Percentiles rank a stretch among this genome's conserved stretches.
Conservation (phyloP, 2,329 filamentous ascomycete genomes). For the Ophiosphaerella narmari region DNA sequence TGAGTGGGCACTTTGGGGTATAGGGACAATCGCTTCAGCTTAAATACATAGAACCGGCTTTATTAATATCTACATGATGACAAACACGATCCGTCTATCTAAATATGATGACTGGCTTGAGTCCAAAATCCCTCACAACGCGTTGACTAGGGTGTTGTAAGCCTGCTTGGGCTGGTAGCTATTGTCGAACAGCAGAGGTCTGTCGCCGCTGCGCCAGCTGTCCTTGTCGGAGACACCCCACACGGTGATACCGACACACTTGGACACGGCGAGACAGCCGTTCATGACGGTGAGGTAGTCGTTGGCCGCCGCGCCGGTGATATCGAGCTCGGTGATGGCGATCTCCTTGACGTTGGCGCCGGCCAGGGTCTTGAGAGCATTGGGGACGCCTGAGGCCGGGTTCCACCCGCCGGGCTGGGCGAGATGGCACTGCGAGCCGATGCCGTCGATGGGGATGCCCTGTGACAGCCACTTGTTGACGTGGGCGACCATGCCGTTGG, state of each 20-base stretch:
- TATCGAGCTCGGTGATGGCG: slow-evolving; percentile 1
- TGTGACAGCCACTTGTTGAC: slow-evolving; percentile 68
- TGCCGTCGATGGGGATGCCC: slow-evolving; percentile 69
- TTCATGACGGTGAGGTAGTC: slow-evolving; percentile 2
- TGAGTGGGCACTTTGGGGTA: too few relatives aligned
- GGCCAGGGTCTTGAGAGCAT: neutral
- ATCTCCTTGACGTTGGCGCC: slow-evolving; percentile 2
- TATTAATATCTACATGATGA: too few relatives aligned
- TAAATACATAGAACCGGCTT: too few relatives aligned
- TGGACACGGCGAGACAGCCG: neutral
- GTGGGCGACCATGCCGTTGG: slow-evolving; percentile 57
- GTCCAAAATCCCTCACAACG: neutral
- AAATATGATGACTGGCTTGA: too few relatives aligned
- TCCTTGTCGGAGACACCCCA: slow-evolving; percentile 3
- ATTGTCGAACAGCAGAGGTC: neutral
- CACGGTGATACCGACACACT: neutral
- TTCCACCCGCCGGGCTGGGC: neutral
- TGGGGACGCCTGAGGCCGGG: neutral
- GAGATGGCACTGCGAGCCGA: slow-evolving; percentile 57
- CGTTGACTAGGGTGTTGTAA: slow-evolving; percentile 1
- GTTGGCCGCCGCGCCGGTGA: neutral
- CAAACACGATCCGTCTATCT: too few relatives aligned
- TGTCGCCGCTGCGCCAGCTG: neutral
- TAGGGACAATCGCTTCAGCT: too few relatives aligned
- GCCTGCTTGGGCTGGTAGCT: slow-evolving; percentile 2